Percentiles rank a stretch among this genome's conserved stretches.
Conservation (phyloP, 2,329 filamentous ascomycete species). For the Diaporthe citrichinensis region DNA sequence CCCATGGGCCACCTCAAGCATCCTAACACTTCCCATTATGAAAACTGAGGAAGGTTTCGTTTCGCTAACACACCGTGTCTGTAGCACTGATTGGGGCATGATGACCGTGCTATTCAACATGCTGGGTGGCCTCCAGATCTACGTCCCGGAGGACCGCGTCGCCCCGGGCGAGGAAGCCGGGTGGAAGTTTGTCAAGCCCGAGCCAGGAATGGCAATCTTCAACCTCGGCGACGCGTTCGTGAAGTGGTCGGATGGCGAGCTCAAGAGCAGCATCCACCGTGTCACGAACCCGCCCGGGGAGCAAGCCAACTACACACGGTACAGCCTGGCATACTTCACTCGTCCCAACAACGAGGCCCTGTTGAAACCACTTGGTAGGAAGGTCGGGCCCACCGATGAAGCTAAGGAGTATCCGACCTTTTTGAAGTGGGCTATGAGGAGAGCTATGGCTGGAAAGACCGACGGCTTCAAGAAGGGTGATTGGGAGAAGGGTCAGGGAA, state of each 20-base stretch:
- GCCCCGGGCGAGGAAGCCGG: constrained; percentile 42
- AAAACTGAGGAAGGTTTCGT: fast-evolving
- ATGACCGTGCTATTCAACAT: constrained; percentile 57
- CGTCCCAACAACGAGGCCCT: constrained; percentile 50
- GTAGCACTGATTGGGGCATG: constrained; percentile 54
- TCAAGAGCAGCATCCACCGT: constrained; percentile 54
- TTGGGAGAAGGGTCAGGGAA: constrained; percentile 7
- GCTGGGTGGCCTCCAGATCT: constrained; percentile 56
- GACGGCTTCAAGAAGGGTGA: constrained; percentile 7
- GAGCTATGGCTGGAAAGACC: not conserved
- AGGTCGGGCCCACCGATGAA: not conserved
- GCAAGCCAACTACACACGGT: constrained; percentile 50
- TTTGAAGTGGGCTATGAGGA: not conserved
- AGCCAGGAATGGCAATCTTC: constrained; percentile 54
- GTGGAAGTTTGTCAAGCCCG: constrained; percentile 55
- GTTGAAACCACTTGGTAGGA: constrained; percentile 45
- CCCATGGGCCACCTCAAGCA: not conserved
- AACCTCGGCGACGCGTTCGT: constrained; percentile 57
- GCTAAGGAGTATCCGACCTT: not conserved
- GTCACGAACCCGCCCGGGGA: constrained; percentile 51
- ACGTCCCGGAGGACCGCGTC: constrained; percentile 31
- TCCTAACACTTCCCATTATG: not conserved
- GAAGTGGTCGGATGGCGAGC: constrained; percentile 51
- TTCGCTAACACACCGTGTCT: not conserved
- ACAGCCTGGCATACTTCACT: constrained; percentile 55